These are phyloP conservation scores for Berberis vulgaris DNA, from an alignment of 164 flowering plant genomes.

Conservation along the genomic window DNA sequence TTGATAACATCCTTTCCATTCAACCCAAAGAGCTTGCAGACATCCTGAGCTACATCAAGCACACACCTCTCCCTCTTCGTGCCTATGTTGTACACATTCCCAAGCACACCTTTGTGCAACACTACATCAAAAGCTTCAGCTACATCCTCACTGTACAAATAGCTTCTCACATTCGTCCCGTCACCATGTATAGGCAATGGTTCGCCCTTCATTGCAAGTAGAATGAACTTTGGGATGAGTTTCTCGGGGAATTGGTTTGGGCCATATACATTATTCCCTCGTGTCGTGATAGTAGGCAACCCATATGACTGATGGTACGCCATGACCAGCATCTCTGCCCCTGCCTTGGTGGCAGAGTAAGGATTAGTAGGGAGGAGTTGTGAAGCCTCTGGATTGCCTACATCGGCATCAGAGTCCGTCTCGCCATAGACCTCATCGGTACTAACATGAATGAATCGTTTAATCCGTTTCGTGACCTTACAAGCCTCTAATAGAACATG, in stretches of 20 bases:
- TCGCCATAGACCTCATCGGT: conserved; percentile 26
- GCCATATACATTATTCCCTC: conserved; percentile 25
- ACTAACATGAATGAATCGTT: conserved; percentile 21
- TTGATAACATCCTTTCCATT: conserved; percentile 11
- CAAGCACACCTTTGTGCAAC: conserved; percentile 17
- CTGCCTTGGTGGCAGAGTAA: conserved; percentile 22
- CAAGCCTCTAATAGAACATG: conserved; percentile 23
- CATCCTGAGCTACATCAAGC: conserved; percentile 20
- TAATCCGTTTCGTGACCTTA: conserved; percentile 18
- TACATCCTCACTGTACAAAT: conserved; percentile 20
- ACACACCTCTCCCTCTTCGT: conserved; percentile 16
- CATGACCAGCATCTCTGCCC: conserved; percentile 27
- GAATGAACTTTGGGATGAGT: conserved; percentile 19
- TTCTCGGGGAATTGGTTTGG: conserved; percentile 25
- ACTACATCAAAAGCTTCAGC: conserved; percentile 23
- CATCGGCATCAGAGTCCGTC: conserved; percentile 11
- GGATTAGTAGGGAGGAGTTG: conserved; percentile 28
- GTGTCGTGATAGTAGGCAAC: conserved; percentile 17
- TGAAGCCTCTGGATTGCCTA: conserved; percentile 21
- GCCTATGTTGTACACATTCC: conserved; percentile 22
- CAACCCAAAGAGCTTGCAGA: conserved; percentile 16
- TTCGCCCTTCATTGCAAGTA: conserved; percentile 21
- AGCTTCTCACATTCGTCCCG: conserved; percentile 23
- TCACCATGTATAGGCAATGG: conserved; percentile 22
- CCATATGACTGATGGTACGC: conserved; percentile 19